phyloP scores from a whole-genome alignment of 306 rosid species.

The Elaeagnus macrophylla region DNA sequence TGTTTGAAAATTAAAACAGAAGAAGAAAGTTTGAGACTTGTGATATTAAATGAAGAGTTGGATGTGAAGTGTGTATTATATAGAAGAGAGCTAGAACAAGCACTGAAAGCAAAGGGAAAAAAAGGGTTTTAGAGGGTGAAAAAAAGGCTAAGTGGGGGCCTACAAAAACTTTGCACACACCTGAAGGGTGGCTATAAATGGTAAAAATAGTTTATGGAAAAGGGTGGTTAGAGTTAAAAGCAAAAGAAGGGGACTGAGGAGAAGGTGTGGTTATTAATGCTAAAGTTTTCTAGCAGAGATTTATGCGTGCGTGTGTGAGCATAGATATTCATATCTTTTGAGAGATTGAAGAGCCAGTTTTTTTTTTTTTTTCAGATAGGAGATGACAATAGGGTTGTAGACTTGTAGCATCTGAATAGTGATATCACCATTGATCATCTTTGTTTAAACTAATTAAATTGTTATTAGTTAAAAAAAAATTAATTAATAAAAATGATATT shows the following conservation, averaged over 20 bases:
- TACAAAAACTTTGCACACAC: background rate
- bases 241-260: background rate
- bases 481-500: too few species aligned
- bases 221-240: background rate
- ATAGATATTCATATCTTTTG: constrained; percentile 2
- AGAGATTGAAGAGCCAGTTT: background rate
- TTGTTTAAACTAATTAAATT: too few species aligned
- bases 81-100: background rate
- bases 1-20: background rate
- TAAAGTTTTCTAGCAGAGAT: constrained; percentile 22
- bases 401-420: background rate
- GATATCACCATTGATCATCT: constrained; percentile 7
- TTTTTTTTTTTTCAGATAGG: background rate
- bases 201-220: background rate
- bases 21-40: constrained; percentile 4
- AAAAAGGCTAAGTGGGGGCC: constrained; percentile 2
- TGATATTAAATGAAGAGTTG: background rate
- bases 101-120: constrained; percentile 26
- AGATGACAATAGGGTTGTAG: constrained; percentile 8
- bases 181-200: background rate
- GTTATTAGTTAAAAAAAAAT: background rate
- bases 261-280: constrained; percentile 14
- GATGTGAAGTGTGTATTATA: background rate
- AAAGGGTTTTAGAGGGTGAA: background rate
- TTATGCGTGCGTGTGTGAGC: constrained; percentile 36